Evolutionary conservation across 1,284 basidiomycete genomes (phyloP).

Genomic region (Malassezia pachydermatis): DNA sequence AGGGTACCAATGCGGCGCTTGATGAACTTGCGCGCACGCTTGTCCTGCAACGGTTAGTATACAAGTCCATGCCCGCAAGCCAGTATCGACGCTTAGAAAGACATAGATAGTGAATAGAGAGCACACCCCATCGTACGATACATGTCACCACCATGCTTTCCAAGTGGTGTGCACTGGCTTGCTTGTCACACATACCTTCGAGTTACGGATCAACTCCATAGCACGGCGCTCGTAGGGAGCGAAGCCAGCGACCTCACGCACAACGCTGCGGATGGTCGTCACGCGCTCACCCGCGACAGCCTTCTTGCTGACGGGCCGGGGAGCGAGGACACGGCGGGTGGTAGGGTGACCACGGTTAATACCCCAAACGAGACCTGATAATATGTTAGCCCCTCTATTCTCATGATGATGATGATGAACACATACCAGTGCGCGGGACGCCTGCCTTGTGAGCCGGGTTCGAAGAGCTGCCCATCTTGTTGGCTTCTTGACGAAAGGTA

Average conservation of each 20-base stretch:
- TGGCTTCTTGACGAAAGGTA: slow-evolving; percentile 20
- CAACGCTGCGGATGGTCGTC: slow-evolving; percentile 35
- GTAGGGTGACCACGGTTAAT: slow-evolving; percentile 88
- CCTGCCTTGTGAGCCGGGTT: slow-evolving; percentile 47
- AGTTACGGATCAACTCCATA: slow-evolving; percentile 97
- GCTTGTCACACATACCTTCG: slow-evolving; percentile 67
- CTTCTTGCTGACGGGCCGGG: slow-evolving; percentile 83
- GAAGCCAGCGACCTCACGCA: slow-evolving; percentile 64
- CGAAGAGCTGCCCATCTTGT: slow-evolving; percentile 42
- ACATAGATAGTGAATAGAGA: no score
- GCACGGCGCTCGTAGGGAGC: slow-evolving; percentile 97
- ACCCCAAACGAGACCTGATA: slow-evolving; percentile 74
- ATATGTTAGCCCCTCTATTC: not conserved
- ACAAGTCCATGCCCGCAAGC: no score
- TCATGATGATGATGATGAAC: slow-evolving; percentile 6
- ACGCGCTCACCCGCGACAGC: slow-evolving; percentile 61
- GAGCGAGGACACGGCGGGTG: slow-evolving; percentile 67
- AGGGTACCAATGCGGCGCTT: slow-evolving; percentile 46
- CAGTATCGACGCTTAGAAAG: no score
- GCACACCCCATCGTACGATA: no score
- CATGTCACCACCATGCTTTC: no score
- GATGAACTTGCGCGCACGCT: slow-evolving; percentile 48
- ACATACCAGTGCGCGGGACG: slow-evolving; percentile 39
- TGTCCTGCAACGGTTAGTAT: slow-evolving; percentile 30
- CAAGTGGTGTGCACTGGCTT: no score